These are phyloP conservation scores for Guadua angustifolia DNA, from an alignment of 176 grass and related monocot genomes.

Conservation along the genomic window DNA sequence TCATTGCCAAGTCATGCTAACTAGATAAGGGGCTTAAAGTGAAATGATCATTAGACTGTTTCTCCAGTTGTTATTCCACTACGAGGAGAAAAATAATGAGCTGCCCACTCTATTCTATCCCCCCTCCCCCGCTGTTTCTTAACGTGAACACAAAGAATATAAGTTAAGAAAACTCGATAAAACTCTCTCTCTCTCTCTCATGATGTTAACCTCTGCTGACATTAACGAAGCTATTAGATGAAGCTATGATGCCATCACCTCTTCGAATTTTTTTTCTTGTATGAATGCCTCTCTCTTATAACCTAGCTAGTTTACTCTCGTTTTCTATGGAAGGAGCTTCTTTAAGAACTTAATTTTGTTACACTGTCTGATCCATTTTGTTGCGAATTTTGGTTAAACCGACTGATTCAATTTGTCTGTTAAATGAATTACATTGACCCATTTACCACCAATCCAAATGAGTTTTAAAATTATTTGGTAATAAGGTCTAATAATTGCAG, in stretches of 20 bases:
- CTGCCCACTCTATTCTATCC: neutral
- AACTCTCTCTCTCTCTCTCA: neutral
- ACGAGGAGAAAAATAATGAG: neutral
- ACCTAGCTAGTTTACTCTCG: neutral
- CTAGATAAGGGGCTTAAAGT: neutral
- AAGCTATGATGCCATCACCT: neutral
- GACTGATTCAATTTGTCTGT: neutral
- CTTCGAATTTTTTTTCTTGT: neutral
- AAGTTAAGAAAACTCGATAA: neutral
- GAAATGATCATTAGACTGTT: neutral
- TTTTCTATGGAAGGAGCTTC: neutral
- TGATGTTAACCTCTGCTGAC: conserved; percentile 24
- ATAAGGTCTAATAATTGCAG: conserved; percentile 22
- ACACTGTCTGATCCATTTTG: neutral
- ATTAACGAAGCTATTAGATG: neutral
- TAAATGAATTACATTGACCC: neutral
- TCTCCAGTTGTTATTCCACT: neutral
- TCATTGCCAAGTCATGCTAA: neutral
- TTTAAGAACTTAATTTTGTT: neutral
- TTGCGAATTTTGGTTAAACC: neutral
- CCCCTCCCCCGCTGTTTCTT: conserved; percentile 11
- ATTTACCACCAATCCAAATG: neutral
- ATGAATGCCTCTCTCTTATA: neutral
- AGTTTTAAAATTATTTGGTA: neutral
- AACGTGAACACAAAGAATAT: conserved; percentile 38